These are phyloP conservation scores for Penicillium sp. DNA, from an alignment of 2,329 filamentous ascomycete species.

Conservation along the genomic window DNA sequence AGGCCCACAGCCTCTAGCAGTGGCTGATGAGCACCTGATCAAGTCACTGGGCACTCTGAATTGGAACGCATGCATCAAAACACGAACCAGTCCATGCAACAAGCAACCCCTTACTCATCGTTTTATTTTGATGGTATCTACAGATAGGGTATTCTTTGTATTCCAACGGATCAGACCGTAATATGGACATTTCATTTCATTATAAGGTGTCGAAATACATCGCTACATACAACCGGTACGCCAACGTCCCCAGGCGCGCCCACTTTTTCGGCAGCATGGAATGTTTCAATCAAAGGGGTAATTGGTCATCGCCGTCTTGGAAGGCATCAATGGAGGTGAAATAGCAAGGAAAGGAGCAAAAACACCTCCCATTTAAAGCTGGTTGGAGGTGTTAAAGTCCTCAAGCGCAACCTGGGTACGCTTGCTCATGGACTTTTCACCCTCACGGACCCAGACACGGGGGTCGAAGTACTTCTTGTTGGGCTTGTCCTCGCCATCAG, in stretches of 20 bases:
- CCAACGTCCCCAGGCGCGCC: slow-evolving; percentile 21
- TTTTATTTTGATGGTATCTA: neutral
- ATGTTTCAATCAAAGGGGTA: slow-evolving; percentile 10
- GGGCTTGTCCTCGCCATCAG: slow-evolving; percentile 93
- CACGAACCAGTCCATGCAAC: neutral
- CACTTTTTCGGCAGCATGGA: slow-evolving; percentile 22
- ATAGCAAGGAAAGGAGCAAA: neutral
- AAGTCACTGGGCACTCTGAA: neutral
- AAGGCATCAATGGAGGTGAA: neutral
- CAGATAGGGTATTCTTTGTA: neutral
- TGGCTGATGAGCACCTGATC: neutral
- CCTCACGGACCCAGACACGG: slow-evolving; percentile 88
- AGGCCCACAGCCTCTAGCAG: neutral
- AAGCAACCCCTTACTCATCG: neutral
- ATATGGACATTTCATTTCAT: slow-evolving; percentile 25
- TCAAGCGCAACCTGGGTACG: slow-evolving; percentile 79
- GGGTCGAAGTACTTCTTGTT: slow-evolving; percentile 98
- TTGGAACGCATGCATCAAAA: neutral
- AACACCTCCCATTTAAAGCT: slow-evolving; percentile 60
- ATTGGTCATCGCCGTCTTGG: neutral
- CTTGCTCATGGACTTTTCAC: slow-evolving; percentile 92
- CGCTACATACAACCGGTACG: slow-evolving; percentile 30
- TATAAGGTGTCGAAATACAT: slow-evolving; percentile 28
- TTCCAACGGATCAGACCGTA: neutral
- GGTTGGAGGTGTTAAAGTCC: slow-evolving; percentile 85